Evolutionary conservation across 2,329 filamentous ascomycete species (phyloP), one percentile per base, ranked within the genome.

Genomic region (Domatiomyces catenatus): DNA sequence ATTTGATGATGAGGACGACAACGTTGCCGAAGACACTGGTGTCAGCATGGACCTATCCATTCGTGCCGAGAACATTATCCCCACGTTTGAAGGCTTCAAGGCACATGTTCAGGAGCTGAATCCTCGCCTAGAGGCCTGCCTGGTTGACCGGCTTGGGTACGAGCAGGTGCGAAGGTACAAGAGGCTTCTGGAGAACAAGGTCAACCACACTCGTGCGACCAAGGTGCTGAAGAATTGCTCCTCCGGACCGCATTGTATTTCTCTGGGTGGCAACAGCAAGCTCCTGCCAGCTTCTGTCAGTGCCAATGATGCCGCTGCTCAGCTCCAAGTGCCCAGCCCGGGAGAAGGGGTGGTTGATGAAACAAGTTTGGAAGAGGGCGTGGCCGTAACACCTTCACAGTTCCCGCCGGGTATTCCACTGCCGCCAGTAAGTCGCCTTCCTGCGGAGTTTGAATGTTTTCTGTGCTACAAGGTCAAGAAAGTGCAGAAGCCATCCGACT

Each of bases 401-500:
- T 94, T 94, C 61, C 87, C 88, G 0, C 68, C 69, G 3, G 86
- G 87, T 19, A 87, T 94, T 4, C 87, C 86, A 5, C 76, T 86
- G 66, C 89, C 89, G 5, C 87, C 86, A 1, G 83, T 86, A 2
- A 75, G 72, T 52, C 76, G 77, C 15, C 74, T 95, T 5, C 89
- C 89, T 0, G 86, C 88, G 2, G 81, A 90, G 61, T 90, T 94
- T 54, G 89, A 95, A 69, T 95, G 89, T 59, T 83, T 84, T 39
- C 71, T 94, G 19, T 94, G 89, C 68, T 94, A 86, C 69, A 79
- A 82, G 58, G 76, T 81, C 48, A 94, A 92, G 71, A 86, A 81
- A 60, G 88, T 92, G 59, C 79, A 82, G 59, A 94, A 94, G 65
- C 89, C 88, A 15, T 94, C 88, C 0, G 89, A 95, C 66, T 95